Conservation (phyloP, 1,139 yeast species). For the Candida sanyaensis region DNA sequence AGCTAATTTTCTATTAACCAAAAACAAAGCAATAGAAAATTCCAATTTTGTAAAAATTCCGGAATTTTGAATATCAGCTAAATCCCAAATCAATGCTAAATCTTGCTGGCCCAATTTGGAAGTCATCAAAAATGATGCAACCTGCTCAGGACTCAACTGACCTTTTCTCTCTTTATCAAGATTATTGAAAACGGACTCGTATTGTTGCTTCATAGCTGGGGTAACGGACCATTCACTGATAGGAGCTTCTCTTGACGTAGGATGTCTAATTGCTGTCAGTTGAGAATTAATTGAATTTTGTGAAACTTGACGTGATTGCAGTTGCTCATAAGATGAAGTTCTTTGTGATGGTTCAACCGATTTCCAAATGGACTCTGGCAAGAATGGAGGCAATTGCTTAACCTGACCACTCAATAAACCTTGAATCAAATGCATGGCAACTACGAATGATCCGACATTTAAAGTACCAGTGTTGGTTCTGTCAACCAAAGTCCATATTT, state of each 20-base stretch:
- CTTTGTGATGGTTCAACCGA: slow-evolving; percentile 32
- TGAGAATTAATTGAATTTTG: slow-evolving; percentile 57
- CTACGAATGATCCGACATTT: slow-evolving; percentile 71
- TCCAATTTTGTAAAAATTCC: slow-evolving; percentile 81
- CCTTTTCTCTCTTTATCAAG: slow-evolving; percentile 71
- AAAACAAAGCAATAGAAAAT: slow-evolving; percentile 90
- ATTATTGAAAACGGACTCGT: slow-evolving; percentile 74
- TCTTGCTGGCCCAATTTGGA: slow-evolving; percentile 84
- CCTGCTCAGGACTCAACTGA: slow-evolving; percentile 69
- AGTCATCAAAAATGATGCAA: slow-evolving; percentile 86
- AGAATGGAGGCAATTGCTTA: slow-evolving; percentile 63
- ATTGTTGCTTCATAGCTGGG: slow-evolving; percentile 72
- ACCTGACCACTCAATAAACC: slow-evolving; percentile 70
- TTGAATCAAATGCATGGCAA: slow-evolving; percentile 96
- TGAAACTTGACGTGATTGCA: slow-evolving; percentile 33
- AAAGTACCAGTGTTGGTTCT: slow-evolving; percentile 71
- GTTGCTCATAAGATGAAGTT: neutral
- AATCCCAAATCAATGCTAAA: slow-evolving; percentile 91
- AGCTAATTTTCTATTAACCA: slow-evolving; percentile 79
- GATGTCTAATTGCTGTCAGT: slow-evolving; percentile 40
- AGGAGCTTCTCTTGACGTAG: slow-evolving; percentile 16
- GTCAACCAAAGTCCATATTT: slow-evolving; percentile 89
- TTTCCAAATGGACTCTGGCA: slow-evolving; percentile 72
- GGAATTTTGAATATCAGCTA: slow-evolving; percentile 85
- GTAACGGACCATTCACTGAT: slow-evolving; percentile 67